Conservation (phyloP, 192 early-diverging fungal genomes). For the Oehlia diaphana region DNA sequence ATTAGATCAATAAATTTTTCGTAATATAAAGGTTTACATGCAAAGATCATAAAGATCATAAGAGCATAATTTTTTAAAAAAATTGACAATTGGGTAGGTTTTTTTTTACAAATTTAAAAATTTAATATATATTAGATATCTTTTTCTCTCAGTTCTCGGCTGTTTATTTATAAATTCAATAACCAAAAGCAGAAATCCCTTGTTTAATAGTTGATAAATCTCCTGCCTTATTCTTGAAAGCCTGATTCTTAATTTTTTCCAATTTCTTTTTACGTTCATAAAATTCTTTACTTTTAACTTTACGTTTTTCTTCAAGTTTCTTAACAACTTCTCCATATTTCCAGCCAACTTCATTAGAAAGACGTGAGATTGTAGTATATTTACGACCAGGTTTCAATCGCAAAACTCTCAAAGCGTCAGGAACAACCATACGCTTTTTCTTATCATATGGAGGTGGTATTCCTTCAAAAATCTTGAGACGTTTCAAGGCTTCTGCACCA, state of each 20-base stretch:
- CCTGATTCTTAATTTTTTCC: slow-evolving; percentile 66
- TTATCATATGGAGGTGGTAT: slow-evolving; percentile 97
- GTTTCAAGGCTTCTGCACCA: slow-evolving; percentile 94
- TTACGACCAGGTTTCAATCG: slow-evolving; percentile 97
- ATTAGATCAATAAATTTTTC: too few relatives aligned
- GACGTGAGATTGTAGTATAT: slow-evolving; percentile 69
- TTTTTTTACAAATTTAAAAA: too few relatives aligned
- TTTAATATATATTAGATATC: too few relatives aligned
- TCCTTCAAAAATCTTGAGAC: slow-evolving; percentile 99
- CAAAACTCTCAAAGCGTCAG: slow-evolving; percentile 95
- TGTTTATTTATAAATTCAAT: background rate
- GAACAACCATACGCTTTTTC: slow-evolving; percentile 96
- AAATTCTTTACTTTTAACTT: slow-evolving; percentile 88
- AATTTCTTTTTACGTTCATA: slow-evolving; percentile 90
- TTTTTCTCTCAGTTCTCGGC: background rate
- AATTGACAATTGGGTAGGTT: too few relatives aligned
- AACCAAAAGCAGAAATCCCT: slow-evolving; percentile 38
- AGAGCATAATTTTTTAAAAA: too few relatives aligned
- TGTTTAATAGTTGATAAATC: slow-evolving; percentile 53
- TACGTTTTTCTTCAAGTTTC: slow-evolving; percentile 98
- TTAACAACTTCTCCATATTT: slow-evolving; percentile 98
- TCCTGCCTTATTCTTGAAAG: slow-evolving; percentile 39
- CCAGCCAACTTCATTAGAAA: slow-evolving; percentile 98
- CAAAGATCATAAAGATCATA: too few relatives aligned
- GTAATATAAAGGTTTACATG: too few relatives aligned